Evolutionary conservation across 2,329 filamentous ascomycete genomes (phyloP), one percentile per base, ranked within the genome.

Genomic region (Simplicillium sp.): DNA sequence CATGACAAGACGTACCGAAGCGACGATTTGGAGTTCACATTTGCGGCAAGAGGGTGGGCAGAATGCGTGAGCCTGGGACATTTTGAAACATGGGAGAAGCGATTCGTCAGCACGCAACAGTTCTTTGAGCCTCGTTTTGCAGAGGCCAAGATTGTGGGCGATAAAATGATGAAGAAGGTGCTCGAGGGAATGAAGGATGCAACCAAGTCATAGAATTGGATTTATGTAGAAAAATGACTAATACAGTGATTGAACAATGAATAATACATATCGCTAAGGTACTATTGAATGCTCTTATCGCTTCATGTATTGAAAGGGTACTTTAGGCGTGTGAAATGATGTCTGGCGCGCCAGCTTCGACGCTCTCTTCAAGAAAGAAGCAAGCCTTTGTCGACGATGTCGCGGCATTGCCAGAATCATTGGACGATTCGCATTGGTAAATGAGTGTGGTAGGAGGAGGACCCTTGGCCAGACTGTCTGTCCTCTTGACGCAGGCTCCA

Each of bases 121-220:
- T 98, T 95, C 68, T 98, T 98, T 61, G 80, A 88, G 58, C 87
- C 88, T 2, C 70, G 90, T 28, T 96, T 98, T 56, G 77, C 80
- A 2, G 89, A 94, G 57, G 92, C 92, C 6, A 87, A 82, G 39
- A 80, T 82, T 52, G 69, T 98, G 31, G 92, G 92, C 3, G 95
- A 96, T 58, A 84, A 89, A 59, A 98, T 98, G 92, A 94, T 98
- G 63, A 88, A 83, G 69, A 92, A 87, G 35, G 92, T 98, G 53
- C 65, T 96, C 50, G 85, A 90, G 65, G 90, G 87, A 60, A 84
- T 82, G 17, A 65, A 61, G 54, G 59, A 65, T 37, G 34, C 48
- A 45, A 11, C 41, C 47, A 38, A 44, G 28, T 17, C 20, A 25
- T 34, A 16, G 32, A 34, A 34, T 34, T 34, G 32, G 12, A 34